These are phyloP conservation scores for Xylaria sp. DNA, from an alignment of 2,329 filamentous ascomycete genomes.

Conservation along the genomic window DNA sequence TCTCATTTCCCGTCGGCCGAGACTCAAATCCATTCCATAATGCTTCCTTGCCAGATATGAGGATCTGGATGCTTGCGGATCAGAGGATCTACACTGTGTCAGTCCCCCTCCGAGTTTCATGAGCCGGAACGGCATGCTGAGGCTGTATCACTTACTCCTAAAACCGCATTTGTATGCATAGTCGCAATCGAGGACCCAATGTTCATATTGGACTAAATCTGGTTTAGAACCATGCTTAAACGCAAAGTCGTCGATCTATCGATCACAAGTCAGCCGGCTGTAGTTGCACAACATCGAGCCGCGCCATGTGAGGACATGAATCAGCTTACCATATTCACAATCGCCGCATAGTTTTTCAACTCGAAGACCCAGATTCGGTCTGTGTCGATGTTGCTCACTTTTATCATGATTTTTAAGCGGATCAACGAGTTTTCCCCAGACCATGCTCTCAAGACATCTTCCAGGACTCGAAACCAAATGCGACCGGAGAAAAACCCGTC, in stretches of 20 bases:
- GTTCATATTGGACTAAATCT: constrained; percentile 35
- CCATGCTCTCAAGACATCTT: constrained; percentile 38
- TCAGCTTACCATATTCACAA: constrained; percentile 32
- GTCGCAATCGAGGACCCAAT: constrained; percentile 37
- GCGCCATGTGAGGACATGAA: neutral
- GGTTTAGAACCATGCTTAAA: constrained; percentile 34
- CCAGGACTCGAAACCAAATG: constrained; percentile 38
- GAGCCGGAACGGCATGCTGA: neutral
- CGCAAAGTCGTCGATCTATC: constrained; percentile 36
- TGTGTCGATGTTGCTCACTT: constrained; percentile 34
- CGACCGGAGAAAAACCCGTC: constrained; percentile 33
- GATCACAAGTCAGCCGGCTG: constrained; percentile 1
- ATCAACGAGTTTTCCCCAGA: constrained; percentile 36
- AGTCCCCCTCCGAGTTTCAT: constrained; percentile 1
- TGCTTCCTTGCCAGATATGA: constrained; percentile 39
- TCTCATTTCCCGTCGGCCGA: neutral
- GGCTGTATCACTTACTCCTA: constrained; percentile 33
- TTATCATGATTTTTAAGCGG: constrained; percentile 41
- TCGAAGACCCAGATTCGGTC: constrained; percentile 33
- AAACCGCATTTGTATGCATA: constrained; percentile 37
- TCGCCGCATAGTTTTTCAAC: constrained; percentile 30
- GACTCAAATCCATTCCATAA: constrained; percentile 38
- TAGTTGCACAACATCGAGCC: no score
- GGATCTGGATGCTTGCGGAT: constrained; percentile 39
- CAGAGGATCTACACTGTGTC: constrained; percentile 34